Evolutionary conservation across 1,284 basidiomycete species (phyloP).

Genomic region (Apiotrichum montevideense): DNA sequence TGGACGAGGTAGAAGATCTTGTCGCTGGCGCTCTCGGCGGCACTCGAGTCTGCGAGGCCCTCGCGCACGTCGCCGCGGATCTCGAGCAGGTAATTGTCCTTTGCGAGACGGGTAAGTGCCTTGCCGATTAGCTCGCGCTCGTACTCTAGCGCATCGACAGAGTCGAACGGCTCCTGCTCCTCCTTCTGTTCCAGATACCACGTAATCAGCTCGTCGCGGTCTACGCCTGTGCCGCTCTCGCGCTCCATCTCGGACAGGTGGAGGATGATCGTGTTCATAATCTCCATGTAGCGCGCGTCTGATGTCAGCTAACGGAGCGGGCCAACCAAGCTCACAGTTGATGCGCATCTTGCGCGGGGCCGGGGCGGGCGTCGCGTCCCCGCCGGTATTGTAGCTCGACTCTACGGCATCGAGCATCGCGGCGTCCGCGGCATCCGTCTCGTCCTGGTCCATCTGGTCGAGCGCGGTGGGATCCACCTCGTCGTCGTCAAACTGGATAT

Average conservation of each 20-base stretch:
- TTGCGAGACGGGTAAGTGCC: constrained; percentile 80
- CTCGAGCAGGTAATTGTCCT: constrained; percentile 82
- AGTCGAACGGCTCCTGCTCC: constrained; percentile 68
- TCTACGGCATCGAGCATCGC: constrained; percentile 48
- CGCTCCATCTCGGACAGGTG: constrained; percentile 74
- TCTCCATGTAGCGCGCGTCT: constrained; percentile 84
- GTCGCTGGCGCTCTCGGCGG: constrained; percentile 21
- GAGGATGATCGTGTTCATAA: constrained; percentile 71
- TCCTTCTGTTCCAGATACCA: constrained; percentile 95
- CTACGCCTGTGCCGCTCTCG: constrained; percentile 68
- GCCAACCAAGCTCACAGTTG: constrained; percentile 50
- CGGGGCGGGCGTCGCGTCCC: constrained; percentile 32
- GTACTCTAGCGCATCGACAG: constrained; percentile 82
- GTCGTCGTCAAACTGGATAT: constrained; percentile 95
- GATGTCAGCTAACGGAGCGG: neutral
- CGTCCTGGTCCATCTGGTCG: constrained; percentile 59
- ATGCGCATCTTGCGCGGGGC: constrained; percentile 68
- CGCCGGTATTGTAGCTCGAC: constrained; percentile 39
- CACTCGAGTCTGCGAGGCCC: constrained; percentile 53
- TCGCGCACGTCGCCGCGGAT: constrained; percentile 74
- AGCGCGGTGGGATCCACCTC: constrained; percentile 48
- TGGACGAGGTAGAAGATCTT: constrained; percentile 47
- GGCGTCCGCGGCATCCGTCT: constrained; percentile 57
- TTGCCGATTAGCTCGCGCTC: constrained; percentile 87
- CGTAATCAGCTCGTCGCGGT: constrained; percentile 83